A percentile compares a stretch with the other conserved stretches of the same genome.
These are phyloP conservation scores for Pyrenochaeta sp. DNA, from an alignment of 2,329 filamentous ascomycete genomes.

Conservation along the genomic window DNA sequence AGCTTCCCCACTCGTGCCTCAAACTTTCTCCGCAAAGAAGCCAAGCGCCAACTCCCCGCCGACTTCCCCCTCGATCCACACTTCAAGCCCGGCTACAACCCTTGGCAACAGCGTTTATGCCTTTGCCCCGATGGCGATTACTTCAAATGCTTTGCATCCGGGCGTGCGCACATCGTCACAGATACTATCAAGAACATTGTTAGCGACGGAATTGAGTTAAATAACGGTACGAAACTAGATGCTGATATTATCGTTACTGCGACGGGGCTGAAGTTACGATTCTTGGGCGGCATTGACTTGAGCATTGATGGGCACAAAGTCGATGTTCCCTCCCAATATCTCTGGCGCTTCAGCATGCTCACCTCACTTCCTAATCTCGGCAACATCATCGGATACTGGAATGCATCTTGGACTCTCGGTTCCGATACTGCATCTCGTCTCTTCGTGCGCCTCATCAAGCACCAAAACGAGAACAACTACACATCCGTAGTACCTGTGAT, in stretches of 20 bases:
- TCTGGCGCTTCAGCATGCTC: constrained; percentile 70
- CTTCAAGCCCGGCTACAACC: constrained; percentile 59
- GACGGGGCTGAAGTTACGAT: constrained; percentile 66
- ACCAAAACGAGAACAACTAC: constrained; percentile 58
- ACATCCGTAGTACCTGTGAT: constrained; percentile 56
- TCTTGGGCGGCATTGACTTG: constrained; percentile 64
- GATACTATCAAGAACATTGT: constrained; percentile 63
- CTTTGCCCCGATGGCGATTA: constrained; percentile 70
- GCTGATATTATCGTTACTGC: constrained; percentile 72
- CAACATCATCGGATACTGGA: constrained; percentile 68
- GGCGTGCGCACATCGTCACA: constrained; percentile 64
- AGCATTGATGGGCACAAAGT: constrained; percentile 60
- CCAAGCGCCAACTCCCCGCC: constrained; percentile 62
- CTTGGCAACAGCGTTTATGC: constrained; percentile 78
- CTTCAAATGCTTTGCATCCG: constrained; percentile 60
- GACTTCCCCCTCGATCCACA: constrained; percentile 52
- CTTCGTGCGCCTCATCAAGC: constrained; percentile 60
- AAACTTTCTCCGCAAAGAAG: constrained; percentile 56
- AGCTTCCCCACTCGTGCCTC: constrained; percentile 62
- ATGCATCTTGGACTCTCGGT: constrained; percentile 70
- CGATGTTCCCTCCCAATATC: constrained; percentile 59
- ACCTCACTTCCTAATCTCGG: constrained; percentile 69
- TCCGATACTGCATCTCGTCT: constrained; percentile 63
- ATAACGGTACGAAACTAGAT: constrained; percentile 57
- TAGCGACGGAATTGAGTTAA: constrained; percentile 58